phyloP scores from a whole-genome alignment of 2,329 filamentous ascomycete genomes.

The Colletotrichum euphorbiae region DNA sequence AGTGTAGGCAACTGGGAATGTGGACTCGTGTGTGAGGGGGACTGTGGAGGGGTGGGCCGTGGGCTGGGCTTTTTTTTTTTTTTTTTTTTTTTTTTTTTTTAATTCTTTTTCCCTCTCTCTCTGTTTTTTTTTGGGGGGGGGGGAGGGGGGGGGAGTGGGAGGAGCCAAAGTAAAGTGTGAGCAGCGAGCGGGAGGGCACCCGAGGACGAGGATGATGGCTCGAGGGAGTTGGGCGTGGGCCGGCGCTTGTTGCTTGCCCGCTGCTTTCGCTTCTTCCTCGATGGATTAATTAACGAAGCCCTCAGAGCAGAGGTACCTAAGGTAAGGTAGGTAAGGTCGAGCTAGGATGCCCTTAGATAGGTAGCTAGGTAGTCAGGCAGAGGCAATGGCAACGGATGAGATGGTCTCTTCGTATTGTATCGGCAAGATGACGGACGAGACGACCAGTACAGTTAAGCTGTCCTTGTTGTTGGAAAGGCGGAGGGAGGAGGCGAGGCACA shows the following conservation, averaged over 20 bases:
- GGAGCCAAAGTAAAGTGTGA: constrained; percentile 4
- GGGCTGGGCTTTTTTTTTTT: neutral
- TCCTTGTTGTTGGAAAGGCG: neutral
- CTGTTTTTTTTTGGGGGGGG: neutral
- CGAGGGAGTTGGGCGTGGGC: neutral
- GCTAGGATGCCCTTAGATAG: neutral
- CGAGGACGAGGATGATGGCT: neutral
- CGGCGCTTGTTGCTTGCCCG: neutral
- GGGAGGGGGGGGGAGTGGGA: neutral
- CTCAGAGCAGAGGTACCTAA: no score
- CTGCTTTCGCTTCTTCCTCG: neutral
- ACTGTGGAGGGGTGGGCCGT: constrained; percentile 7
- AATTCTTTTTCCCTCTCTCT: no score
- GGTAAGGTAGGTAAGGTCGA: neutral
- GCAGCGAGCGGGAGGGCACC: neutral
- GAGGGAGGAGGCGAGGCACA: constrained; percentile 18
- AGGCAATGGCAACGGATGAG: no score
- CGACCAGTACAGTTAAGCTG: no score
- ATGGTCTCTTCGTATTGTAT: no score
- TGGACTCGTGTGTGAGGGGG: constrained; percentile 7
- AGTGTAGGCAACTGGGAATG: neutral
- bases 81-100: neutral
- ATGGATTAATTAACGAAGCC: no score
- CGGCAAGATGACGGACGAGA: no score
- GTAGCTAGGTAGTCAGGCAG: neutral